Percentiles rank a stretch among this genome's conserved stretches.
These are phyloP conservation scores for Azolla pinnata DNA, from an alignment of 75 land plant species.

Conservation along the genomic window DNA sequence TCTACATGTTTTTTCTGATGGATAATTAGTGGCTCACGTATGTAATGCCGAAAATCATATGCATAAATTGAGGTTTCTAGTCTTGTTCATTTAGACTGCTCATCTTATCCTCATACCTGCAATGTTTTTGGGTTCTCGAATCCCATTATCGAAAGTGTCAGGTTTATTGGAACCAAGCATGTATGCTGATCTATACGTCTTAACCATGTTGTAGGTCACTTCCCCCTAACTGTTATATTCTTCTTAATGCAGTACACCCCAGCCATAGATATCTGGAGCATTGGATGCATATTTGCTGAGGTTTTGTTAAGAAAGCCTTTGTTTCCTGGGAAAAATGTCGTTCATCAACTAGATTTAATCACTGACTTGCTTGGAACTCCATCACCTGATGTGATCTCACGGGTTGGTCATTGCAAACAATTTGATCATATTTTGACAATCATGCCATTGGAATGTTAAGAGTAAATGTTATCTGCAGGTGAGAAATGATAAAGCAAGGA, in stretches of 20 bases:
- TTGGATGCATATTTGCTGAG: conserved; percentile 84
- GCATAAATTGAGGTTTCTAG: too few relatives aligned
- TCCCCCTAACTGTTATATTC: too few relatives aligned
- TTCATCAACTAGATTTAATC: conserved; percentile 69
- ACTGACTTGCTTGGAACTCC: conserved; percentile 75
- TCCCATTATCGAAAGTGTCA: too few relatives aligned
- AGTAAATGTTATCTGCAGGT: conserved; percentile 24
- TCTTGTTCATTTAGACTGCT: too few relatives aligned
- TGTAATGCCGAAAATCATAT: too few relatives aligned
- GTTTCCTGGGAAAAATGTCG: conserved; percentile 77
- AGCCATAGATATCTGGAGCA: conserved; percentile 80
- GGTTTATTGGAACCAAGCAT: too few relatives aligned
- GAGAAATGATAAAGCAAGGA: conserved; percentile 61
- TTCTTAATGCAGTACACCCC: conserved; percentile 54
- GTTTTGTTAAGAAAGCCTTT: conserved; percentile 63
- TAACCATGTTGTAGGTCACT: too few relatives aligned
- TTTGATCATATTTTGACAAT: not conserved
- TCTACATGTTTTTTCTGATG: too few relatives aligned
- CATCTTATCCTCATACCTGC: too few relatives aligned
- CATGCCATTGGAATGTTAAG: not conserved
- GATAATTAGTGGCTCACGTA: too few relatives aligned
- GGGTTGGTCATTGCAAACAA: conserved; percentile 33
- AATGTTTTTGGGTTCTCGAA: too few relatives aligned
- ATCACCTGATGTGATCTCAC: conserved; percentile 48
- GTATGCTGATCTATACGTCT: too few relatives aligned